Conservation (phyloP, 257 asterid genomes). For the Penstemon newberryi region DNA sequence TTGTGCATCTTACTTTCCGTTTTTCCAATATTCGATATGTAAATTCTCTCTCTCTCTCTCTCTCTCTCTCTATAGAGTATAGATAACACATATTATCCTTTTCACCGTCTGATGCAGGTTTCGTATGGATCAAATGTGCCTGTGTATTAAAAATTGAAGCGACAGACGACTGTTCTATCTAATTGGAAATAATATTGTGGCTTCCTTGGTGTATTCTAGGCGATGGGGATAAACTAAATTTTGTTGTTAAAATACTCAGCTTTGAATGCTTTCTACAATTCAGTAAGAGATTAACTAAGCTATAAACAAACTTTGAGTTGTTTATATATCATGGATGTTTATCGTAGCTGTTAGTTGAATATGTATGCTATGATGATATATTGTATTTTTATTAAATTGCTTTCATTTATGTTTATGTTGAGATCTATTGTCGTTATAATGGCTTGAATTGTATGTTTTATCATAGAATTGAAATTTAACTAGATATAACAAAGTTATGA, state of each 20-base stretch:
- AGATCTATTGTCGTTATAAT: background rate
- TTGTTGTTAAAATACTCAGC: conserved; percentile 19
- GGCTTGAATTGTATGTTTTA: too few relatives aligned
- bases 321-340: conserved; percentile 13
- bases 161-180: conserved; percentile 4
- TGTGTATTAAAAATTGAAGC: conserved; percentile 6
- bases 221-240: conserved; percentile 19
- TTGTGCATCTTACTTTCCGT: background rate
- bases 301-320: conserved; percentile 6
- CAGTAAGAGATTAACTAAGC: conserved; percentile 13
- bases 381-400: background rate
- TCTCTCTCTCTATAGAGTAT: background rate
- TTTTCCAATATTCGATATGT: background rate
- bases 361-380: background rate
- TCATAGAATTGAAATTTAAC: background rate
- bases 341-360: conserved; percentile 7
- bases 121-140: conserved; percentile 12
- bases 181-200: conserved; percentile 17
- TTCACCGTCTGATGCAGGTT: conserved; percentile 28
- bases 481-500: background rate
- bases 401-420: background rate
- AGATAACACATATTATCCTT: conserved; percentile 4
- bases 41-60: background rate
- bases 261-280: conserved; percentile 6
- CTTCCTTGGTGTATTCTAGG: conserved; percentile 16